Base-by-base conservation (phyloP, 2,329 filamentous ascomycete species). In the Blumeria graminis region DNA sequence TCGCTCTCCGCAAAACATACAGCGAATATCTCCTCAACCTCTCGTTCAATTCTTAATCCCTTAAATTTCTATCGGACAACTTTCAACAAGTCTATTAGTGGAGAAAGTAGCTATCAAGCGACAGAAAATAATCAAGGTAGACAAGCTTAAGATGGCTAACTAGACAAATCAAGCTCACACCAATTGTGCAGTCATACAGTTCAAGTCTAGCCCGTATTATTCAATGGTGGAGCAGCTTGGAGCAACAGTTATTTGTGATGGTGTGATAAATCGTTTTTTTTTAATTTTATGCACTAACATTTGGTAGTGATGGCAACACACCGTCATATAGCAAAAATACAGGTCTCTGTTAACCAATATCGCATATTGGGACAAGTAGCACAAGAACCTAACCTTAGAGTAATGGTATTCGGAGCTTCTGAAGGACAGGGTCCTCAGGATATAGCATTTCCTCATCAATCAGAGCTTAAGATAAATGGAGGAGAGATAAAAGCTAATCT, bases 401-500 rank as follows among this genome's bases (percentile, higher is more conserved):
- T 94, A 45, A 82, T 95, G 77, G 74, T 95, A 4, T 94, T 93
- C 65, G 94, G 88, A 64, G 81, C 86, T 3, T 72, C 73, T 1
- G 82, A 86, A 57, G 70, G 73, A 14, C 69, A 74, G 13, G 78
- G 76, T 14, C 68, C 72, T 2, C 84, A 86, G 55, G 87, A 96
- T 59, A 81, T 98, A 56, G 72, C 86, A 0, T 98, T 98, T 61
- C 92, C 92, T 1, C 81, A 90, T 63, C 88, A 95, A 69, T 84
- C 92, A 35, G 92, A 98, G 67, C 76, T 98, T 57, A 90, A 88
- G 66, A 79, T 94, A 57, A 98, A 98, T 63, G 76, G 80, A 9
- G 84, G 84, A 36, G 87, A 95, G 57, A 76, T 95, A 62, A 92
- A 90, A 68, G 83, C 84, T n/a, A 98, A 96, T 67, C 75, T 94